Conservation (phyloP, 2,329 filamentous ascomycete genomes). For the Sarocladium oryzae region DNA sequence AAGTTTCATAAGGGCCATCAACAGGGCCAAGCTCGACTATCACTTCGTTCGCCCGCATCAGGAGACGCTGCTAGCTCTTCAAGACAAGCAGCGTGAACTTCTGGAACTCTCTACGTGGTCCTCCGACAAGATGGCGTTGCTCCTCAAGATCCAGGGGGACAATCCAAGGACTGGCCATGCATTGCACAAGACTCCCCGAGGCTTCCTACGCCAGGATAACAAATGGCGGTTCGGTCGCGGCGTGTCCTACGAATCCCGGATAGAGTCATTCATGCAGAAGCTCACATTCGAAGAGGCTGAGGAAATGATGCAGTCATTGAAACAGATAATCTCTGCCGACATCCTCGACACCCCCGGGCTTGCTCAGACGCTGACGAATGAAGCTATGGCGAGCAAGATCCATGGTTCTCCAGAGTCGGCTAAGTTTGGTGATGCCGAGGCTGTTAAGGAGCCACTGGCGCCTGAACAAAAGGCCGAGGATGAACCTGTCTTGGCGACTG, state of each 20-base stretch:
- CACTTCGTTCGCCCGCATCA: slow-evolving; percentile 24
- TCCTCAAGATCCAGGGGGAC: slow-evolving; percentile 29
- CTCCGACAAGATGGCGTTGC: slow-evolving; percentile 31
- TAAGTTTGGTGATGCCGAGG: background rate
- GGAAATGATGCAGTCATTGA: slow-evolving; percentile 23
- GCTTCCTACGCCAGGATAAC: background rate
- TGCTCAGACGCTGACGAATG: background rate
- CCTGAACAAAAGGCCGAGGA: background rate
- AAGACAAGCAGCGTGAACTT: slow-evolving; percentile 43
- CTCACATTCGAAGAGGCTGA: slow-evolving; percentile 18
- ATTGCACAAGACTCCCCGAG: slow-evolving; percentile 24
- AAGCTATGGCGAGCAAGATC: background rate
- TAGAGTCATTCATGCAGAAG: slow-evolving; percentile 18
- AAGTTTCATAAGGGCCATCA: background rate
- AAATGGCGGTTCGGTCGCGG: slow-evolving; percentile 16
- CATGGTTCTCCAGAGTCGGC: background rate
- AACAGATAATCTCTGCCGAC: slow-evolving; percentile 9
- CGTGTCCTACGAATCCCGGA: slow-evolving; percentile 18
- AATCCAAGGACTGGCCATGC: slow-evolving; percentile 37
- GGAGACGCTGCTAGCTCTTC: slow-evolving; percentile 39
- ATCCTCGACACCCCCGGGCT: background rate
- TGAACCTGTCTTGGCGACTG: background rate
- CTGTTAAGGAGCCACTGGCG: background rate
- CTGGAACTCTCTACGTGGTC: slow-evolving; percentile 44
- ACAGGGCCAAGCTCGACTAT: slow-evolving; percentile 29